Conservation (phyloP, 495 filamentous ascomycete species). For the Penicillium cataractarum region DNA sequence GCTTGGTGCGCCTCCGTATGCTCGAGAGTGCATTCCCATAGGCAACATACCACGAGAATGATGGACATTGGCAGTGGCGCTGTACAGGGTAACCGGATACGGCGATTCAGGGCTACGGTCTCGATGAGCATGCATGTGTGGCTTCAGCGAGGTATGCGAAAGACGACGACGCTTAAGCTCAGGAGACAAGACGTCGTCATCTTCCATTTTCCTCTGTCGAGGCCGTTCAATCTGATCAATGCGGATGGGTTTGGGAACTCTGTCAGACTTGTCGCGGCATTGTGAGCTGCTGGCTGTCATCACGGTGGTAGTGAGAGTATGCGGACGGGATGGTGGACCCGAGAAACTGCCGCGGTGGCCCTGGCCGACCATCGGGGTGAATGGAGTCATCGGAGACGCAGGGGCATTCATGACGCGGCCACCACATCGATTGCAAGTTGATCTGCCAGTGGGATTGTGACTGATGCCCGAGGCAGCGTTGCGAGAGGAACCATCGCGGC, state of each 20-base stretch:
- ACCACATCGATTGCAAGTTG: conserved; percentile 47
- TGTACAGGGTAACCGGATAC: conserved; percentile 38
- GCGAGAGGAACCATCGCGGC: conserved; percentile 50
- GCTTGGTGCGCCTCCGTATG: conserved; percentile 26
- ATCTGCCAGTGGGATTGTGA: conserved; percentile 44
- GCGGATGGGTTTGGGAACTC: conserved; percentile 26
- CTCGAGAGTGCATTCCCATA: conserved; percentile 44
- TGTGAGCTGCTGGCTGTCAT: conserved; percentile 28
- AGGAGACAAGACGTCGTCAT: conserved; percentile 37
- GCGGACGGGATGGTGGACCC: conserved; percentile 21
- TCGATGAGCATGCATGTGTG: conserved; percentile 28
- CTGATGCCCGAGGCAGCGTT: conserved; percentile 38
- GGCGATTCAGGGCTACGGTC: conserved; percentile 41
- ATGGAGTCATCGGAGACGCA: conserved; percentile 44
- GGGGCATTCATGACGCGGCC: conserved; percentile 53
- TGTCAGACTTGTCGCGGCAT: conserved; percentile 26
- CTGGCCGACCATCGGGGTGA: conserved; percentile 28
- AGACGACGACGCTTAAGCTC: conserved; percentile 63
- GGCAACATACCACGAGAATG: conserved; percentile 37
- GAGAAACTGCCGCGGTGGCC: conserved; percentile 22
- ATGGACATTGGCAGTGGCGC: conserved; percentile 34
- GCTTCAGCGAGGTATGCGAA: conserved; percentile 30
- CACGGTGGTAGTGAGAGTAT: conserved; percentile 12
- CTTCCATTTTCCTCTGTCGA: conserved; percentile 36
- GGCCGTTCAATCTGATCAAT: conserved; percentile 29